Evolutionary conservation across 2,329 filamentous ascomycete species (phyloP).

Genomic region (Colletotrichum euphorbiae): DNA sequence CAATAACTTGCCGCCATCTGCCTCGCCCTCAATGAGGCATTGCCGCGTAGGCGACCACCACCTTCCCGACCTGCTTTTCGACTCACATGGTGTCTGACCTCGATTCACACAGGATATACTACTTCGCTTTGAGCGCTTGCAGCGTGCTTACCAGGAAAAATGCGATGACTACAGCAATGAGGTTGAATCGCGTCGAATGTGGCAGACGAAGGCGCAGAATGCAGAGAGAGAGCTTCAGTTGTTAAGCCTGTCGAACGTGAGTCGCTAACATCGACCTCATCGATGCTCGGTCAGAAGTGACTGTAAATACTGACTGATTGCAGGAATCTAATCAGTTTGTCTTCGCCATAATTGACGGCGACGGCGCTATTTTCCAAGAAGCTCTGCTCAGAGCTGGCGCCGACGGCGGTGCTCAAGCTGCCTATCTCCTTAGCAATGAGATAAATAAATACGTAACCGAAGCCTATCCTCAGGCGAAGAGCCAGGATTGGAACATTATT

Average conservation of each 20-base stretch:
- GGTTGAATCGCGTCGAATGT: conserved; percentile 41
- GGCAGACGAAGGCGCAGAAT: conserved; percentile 39
- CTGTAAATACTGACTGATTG: not conserved
- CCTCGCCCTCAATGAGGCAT: not conserved
- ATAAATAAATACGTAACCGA: conserved; percentile 43
- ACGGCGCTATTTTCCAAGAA: conserved; percentile 50
- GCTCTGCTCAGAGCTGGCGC: conserved; percentile 47
- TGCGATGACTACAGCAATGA: conserved; percentile 42
- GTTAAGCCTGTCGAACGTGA: conserved; percentile 38
- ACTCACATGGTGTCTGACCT: conserved; percentile 9
- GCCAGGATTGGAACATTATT: conserved; percentile 49
- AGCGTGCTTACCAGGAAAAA: conserved; percentile 33
- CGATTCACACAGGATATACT: conserved; percentile 19
- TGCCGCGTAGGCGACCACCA: too few relatives aligned
- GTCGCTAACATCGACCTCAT: not conserved
- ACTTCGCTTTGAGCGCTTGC: conserved; percentile 15
- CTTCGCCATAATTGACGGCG: conserved; percentile 51
- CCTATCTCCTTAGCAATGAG: conserved; percentile 45
- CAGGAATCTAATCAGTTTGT: conserved; percentile 50
- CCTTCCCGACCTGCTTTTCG: not conserved
- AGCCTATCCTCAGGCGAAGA: conserved; percentile 43
- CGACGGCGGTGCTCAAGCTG: conserved; percentile 49
- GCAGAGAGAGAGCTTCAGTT: conserved; percentile 23
- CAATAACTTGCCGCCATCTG: too few relatives aligned
- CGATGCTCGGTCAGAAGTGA: not conserved